Evolutionary conservation across 306 rosid species (phyloP).

Genomic region (Inga leiocalycina): DNA sequence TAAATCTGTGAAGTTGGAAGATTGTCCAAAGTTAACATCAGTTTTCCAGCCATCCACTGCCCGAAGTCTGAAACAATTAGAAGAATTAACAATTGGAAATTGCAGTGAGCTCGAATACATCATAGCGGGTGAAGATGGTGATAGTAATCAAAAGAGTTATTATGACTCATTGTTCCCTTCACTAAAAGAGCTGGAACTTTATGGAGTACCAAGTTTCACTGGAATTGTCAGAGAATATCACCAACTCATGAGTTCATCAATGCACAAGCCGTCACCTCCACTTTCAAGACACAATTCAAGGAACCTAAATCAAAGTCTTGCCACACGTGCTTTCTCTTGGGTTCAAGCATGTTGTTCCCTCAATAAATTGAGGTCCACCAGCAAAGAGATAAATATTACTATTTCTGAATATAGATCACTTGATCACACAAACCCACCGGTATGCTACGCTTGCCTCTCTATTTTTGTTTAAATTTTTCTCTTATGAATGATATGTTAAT

Average conservation of each 20-base stretch:
- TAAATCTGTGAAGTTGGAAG: not conserved
- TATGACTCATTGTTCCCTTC: conserved; percentile 18
- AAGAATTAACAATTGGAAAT: not conserved
- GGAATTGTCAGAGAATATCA: not conserved
- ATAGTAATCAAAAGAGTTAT: not conserved
- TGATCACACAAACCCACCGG: too few relatives aligned
- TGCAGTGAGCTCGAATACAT: conserved; percentile 4
- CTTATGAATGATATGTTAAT: too few relatives aligned
- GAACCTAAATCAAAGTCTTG: not conserved
- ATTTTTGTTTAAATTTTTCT: too few relatives aligned
- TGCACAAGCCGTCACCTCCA: not conserved
- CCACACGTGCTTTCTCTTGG: not conserved
- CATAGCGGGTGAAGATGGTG: not conserved
- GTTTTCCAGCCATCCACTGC: not conserved
- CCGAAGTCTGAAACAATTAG: conserved; percentile 2
- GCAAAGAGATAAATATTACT: too few relatives aligned
- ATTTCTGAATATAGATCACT: too few relatives aligned
- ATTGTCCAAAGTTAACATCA: not conserved
- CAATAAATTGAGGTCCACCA: not conserved
- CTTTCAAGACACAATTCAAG: not conserved
- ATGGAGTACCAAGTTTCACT: not conserved
- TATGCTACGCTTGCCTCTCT: too few relatives aligned
- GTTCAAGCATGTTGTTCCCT: not conserved
- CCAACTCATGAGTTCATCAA: not conserved
- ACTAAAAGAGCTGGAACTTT: not conserved